Evolutionary conservation across 2,329 filamentous ascomycete species (phyloP), one percentile per base, ranked within the genome.

Genomic region (Neophaeococcomyces aloes): DNA sequence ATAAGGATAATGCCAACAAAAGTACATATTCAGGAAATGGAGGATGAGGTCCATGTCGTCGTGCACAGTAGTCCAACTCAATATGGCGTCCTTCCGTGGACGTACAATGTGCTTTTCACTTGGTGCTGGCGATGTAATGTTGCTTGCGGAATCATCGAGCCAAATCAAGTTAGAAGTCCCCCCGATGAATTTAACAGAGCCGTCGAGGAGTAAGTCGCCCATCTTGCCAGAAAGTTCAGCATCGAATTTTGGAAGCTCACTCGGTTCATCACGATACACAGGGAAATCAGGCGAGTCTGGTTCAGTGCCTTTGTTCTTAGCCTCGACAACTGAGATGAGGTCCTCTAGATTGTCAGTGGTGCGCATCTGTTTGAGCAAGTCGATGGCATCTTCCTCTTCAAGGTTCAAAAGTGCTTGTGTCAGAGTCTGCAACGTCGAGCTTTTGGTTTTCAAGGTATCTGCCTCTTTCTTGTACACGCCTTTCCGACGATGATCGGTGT

Each of bases 1-100:
- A 65, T 91, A 96, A 14, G 87, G 81, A 62, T 96, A 96, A 63
- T 96, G 91, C 83, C 89, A 96, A 55, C 81, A 86, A 65, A 96
- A 96, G 65, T 98, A 98, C 85, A 96, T 88, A 57, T 88, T 89
- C 59, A 98, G 78, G 14, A 98, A 76, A 62, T 95, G 89, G 13
- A 80, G 75, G 54, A 95, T 79, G 35, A 94, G 71, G 42, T 83
- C 76, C 18, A 79, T 72, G 59, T 95, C 86, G 39, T 78, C 71
- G 1, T 86, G 94, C 35, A 94, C 86, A 13, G 72, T 76, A 0
- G 89, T 94, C 91, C 91, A 98, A 42, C 82, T 88, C 15, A 78
- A 79, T 42, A 91, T 72, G 3, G 86, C 80, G 48, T 89, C 76
- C 40, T 82, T 77, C 48, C 74, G 68, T 14, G 70, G 65, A 13